Percentiles rank a stretch among this genome's conserved stretches.
Conservation (phyloP, 108 stramenopile genomes). For the Hondaea fermentalgiana region DNA sequence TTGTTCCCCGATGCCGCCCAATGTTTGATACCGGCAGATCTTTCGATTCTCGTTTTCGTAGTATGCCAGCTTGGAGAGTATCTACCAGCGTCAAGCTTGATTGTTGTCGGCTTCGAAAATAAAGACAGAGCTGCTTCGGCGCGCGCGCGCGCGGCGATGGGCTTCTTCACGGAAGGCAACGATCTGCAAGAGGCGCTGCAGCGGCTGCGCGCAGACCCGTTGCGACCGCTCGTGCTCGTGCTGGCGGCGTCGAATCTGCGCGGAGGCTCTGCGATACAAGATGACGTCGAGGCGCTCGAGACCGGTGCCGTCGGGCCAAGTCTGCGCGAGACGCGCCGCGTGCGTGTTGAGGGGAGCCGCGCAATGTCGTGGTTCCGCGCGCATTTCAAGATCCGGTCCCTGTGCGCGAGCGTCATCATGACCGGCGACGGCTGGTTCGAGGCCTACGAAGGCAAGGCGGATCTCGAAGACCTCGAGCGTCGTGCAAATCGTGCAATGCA, state of each 20-base stretch:
- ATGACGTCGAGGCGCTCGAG: not conserved
- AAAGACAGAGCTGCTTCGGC: not conserved
- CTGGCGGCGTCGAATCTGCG: not conserved
- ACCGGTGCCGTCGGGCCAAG: not conserved
- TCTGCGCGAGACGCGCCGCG: not conserved
- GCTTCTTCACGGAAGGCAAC: not conserved
- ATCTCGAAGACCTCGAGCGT: not conserved
- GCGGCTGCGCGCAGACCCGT: not conserved
- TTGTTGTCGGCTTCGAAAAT: no score
- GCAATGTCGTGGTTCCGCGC: not conserved
- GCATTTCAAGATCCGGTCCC: not conserved
- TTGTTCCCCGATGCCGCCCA: no score
- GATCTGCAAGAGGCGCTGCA: not conserved
- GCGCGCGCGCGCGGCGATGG: not conserved
- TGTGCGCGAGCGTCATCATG: not conserved
- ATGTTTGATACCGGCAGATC: no score
- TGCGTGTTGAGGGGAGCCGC: not conserved
- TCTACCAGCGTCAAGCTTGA: no score
- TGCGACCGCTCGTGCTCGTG: not conserved
- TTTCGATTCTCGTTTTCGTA: no score
- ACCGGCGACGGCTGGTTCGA: not conserved
- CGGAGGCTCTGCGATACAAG: not conserved
- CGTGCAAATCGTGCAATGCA: not conserved
- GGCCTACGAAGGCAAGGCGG: not conserved
- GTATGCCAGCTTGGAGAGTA: no score